Conservation (phyloP, 257 asterid genomes). For the Solanum tarapatanum region DNA sequence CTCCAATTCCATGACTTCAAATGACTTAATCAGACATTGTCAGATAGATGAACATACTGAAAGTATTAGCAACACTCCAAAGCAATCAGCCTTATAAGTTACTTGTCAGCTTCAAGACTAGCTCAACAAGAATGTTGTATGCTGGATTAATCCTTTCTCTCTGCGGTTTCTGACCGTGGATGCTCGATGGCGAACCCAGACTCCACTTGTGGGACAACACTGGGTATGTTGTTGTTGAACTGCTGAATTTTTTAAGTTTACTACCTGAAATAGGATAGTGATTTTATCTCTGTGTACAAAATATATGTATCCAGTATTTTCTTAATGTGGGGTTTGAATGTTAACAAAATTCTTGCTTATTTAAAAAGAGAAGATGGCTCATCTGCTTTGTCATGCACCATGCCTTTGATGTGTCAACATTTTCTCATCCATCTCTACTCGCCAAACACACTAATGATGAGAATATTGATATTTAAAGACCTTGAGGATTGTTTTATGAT, state of each 20-base stretch:
- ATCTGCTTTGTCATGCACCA: background rate
- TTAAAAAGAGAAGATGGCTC: background rate
- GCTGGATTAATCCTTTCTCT: background rate
- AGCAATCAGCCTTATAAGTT: conserved; percentile 27
- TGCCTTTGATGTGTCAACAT: background rate
- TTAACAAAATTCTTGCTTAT: background rate
- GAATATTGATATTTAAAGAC: background rate
- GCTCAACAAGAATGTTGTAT: background rate
- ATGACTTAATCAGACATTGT: conserved; percentile 28
- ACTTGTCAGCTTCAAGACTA: conserved; percentile 28
- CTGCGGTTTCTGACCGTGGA: background rate
- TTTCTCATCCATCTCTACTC: background rate
- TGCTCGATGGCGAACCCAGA: background rate
- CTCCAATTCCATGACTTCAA: conserved; percentile 29
- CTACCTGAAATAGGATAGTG: background rate
- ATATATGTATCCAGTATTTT: background rate
- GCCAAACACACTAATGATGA: background rate
- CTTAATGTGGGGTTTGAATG: background rate
- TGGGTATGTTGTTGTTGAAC: background rate
- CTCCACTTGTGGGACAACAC: background rate
- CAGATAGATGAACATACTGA: conserved; percentile 16
- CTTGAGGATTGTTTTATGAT: background rate
- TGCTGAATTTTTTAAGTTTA: background rate
- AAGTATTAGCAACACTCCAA: conserved; percentile 4
- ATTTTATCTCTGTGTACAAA: background rate